Evolutionary conservation across 257 asterid species (phyloP), one percentile per base, ranked within the genome.

Genomic region (Salvia rosmarinus): DNA sequence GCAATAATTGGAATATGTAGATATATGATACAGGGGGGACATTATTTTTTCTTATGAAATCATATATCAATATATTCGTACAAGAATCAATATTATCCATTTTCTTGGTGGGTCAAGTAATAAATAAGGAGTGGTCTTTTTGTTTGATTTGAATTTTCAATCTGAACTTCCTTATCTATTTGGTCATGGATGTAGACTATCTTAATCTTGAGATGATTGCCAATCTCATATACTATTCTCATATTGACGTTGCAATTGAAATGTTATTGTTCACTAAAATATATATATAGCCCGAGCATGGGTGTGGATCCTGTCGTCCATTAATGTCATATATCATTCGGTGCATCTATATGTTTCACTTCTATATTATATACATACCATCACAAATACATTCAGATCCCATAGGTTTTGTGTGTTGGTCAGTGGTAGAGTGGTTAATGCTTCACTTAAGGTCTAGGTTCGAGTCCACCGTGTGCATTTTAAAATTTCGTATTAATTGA

Each of bases 181-280:
- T 82, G 83, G 85, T 51, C 42, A 70, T 72, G 37, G 46, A 70
- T 39, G 20, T 49, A 67, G 44, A 32, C 49, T 28, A 52, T 72
- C 84, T 67, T 67, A 63, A 72, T 73, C 79, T 51, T 60, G 64
- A 35, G 30, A 82, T 79, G 71, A 83, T 78, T 77, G 76, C 61
- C 51, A 71, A 75, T 68, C 40, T 76, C 76, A 32, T n/a, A 52
- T 2, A 60, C 47, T 50, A 59, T 37, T 40, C 30, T 57, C 43
- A 35, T 9, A 60, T 57, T 60, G 16, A 44, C 35, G 43, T 21
- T 54, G 64, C 64, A 39, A 51, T 52, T 64, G 9, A 49, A 51
- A 67, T 35, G 16, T 23, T 55, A 54, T 39, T 40, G 55, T 49
- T n/a, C n/a, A n/a, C n/a, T n/a, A n/a, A 25, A 25, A 25, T 47